These are phyloP conservation scores for Rubus parviflorus DNA, from an alignment of 306 rosid genomes.

Conservation along the genomic window DNA sequence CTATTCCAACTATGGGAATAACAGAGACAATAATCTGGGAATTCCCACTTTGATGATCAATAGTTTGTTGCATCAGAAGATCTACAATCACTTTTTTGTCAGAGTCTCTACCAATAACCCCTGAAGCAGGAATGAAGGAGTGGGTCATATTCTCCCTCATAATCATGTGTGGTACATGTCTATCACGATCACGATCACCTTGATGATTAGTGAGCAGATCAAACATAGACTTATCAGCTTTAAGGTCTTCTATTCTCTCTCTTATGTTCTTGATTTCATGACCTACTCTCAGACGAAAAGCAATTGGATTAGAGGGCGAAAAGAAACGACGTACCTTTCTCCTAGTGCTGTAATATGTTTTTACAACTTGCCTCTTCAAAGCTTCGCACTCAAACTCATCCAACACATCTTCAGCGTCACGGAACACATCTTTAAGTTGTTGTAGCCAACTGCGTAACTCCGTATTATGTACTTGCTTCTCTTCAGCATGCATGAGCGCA, in stretches of 20 bases:
- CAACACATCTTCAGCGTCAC: constrained; percentile 6
- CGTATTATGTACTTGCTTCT: not conserved
- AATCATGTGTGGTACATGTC: too few relatives aligned
- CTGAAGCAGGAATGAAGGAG: too few relatives aligned
- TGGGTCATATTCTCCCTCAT: too few relatives aligned
- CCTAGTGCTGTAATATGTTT: too few relatives aligned
- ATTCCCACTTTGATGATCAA: not conserved
- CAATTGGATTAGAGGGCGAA: constrained; percentile 23
- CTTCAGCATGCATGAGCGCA: constrained; percentile 31
- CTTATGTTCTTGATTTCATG: constrained; percentile 18
- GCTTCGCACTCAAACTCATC: constrained; percentile 32
- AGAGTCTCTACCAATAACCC: constrained; percentile 36
- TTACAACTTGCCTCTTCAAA: constrained; percentile 20
- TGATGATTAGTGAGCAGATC: too few relatives aligned
- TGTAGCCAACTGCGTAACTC: constrained; percentile 11
- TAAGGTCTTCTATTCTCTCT: too few relatives aligned
- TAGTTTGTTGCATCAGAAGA: constrained; percentile 16
- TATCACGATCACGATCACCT: too few relatives aligned
- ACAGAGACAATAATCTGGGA: too few relatives aligned
- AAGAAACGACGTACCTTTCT: constrained; percentile 26
- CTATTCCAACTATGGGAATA: constrained; percentile 9
- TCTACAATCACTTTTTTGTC: constrained; percentile 15
- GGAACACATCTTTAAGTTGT: constrained; percentile 11
- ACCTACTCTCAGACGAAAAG: constrained; percentile 7
- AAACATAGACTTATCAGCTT: too few relatives aligned